These are phyloP conservation scores for Parascedosporium putredinis DNA, from an alignment of 2,329 filamentous ascomycete genomes.

Conservation along the genomic window DNA sequence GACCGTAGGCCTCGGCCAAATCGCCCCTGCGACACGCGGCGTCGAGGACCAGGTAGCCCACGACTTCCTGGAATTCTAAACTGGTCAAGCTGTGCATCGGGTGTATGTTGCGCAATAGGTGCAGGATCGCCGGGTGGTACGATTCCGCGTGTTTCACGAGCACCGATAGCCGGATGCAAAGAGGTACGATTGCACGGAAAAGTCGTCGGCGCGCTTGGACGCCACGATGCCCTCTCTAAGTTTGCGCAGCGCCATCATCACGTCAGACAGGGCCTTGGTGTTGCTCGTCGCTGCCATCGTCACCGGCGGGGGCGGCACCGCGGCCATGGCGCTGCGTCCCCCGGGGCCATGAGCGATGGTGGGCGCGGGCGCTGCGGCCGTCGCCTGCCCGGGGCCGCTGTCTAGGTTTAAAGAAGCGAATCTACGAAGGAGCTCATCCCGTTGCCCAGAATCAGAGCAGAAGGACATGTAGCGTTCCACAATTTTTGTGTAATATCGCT, in stretches of 20 bases:
- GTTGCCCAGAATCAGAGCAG: conserved; percentile 62
- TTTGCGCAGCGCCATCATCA: conserved; percentile 80
- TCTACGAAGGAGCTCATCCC: conserved; percentile 62
- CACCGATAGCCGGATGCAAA: conserved; percentile 77
- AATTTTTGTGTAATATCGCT: conserved; percentile 78
- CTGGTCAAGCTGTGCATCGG: conserved; percentile 54
- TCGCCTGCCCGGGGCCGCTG: too few species aligned
- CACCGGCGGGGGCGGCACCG: too few species aligned
- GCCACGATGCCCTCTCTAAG: conserved; percentile 83
- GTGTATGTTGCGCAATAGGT: conserved; percentile 67
- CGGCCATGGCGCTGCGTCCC: too few species aligned
- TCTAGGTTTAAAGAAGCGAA: conserved; percentile 56
- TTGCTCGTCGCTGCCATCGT: too few species aligned
- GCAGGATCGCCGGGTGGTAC: conserved; percentile 77
- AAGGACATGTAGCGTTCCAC: conserved; percentile 83
- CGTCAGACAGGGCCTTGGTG: conserved; percentile 56
- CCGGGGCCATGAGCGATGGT: too few species aligned
- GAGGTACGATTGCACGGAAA: conserved; percentile 80
- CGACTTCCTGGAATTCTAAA: conserved; percentile 68
- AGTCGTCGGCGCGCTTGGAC: conserved; percentile 63
- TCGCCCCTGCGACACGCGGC: conserved; percentile 75
- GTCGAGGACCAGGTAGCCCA: conserved; percentile 75
- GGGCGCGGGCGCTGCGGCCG: not conserved
- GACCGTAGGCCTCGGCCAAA: conserved; percentile 59
- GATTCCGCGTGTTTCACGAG: conserved; percentile 74